Evolutionary conservation across 345 rosid species (phyloP), one percentile per base, ranked within the genome.

Genomic region (Abelmoschus esculentus): DNA sequence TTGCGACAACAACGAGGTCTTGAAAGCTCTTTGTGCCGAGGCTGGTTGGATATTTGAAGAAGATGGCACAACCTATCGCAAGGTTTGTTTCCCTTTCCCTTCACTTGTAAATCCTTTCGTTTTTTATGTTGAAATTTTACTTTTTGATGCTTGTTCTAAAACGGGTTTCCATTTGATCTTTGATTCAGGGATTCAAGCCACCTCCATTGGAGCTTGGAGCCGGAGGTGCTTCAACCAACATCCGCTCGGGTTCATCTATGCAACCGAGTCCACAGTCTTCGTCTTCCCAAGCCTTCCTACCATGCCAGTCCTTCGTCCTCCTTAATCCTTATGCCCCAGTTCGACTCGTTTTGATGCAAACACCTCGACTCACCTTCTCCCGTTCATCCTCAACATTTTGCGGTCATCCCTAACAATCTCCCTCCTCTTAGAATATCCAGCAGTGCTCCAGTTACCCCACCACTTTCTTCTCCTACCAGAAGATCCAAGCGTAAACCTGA

Each of bases 401-500:
- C 67, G 17, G 28, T 60, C 47, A 61, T 60, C 50, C 66, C 59
- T 12, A 61, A 61, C 22, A 61, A 71, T 49, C 90, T 91, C 9
- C 96, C 96, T 0, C 89, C 91, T 73, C 89, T 95, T 42, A 84
- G 98, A 70, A 90, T 95, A 76, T 95, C 98, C 65, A 95, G 76
- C 75, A 95, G 99, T 9, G 99, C 99, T 0, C 99, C 99, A 2
- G 96, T 95, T 15, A 95, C 99, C 6, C 99, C 99, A 0, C 99
- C 98, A 1, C 81, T 90, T 1, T 92, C 98, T 3, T 95, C 99
- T 66, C 99, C 57, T 53, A 53, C 57, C 3, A 83, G 87, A 18
- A 84, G 85, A 65, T 81, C 90, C 1, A 90, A 86, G 69, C 81
- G 70, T n/a, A 92, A 87, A 76, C 73, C 86, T 36, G 81, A 77